These are phyloP conservation scores for Plantago major DNA, from an alignment of 257 asterid species.

Conservation along the genomic window DNA sequence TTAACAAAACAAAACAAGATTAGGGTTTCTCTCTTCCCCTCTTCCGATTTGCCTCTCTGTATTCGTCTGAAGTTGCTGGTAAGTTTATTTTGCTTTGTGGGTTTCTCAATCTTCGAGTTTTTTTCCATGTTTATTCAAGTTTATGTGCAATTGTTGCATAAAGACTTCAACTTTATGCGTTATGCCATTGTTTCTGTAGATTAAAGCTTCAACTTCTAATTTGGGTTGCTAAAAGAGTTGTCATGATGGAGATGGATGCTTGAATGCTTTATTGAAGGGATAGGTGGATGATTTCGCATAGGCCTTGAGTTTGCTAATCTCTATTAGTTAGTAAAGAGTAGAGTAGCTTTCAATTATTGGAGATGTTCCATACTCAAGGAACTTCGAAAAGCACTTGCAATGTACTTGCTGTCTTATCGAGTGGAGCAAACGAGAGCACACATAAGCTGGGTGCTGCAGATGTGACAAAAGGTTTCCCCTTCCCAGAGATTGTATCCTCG, in stretches of 20 bases:
- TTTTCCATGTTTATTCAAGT: conserved; percentile 3
- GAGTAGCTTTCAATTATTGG: conserved; percentile 13
- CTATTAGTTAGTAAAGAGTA: conserved; percentile 23
- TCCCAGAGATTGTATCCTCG: conserved; percentile 64
- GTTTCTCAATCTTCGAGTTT: background rate
- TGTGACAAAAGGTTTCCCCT: conserved; percentile 50
- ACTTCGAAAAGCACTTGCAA: conserved; percentile 67
- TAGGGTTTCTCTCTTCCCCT: conserved; percentile 44
- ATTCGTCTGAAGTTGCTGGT: conserved; percentile 33
- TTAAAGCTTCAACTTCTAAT: background rate
- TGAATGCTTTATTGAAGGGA: conserved; percentile 25
- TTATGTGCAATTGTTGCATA: conserved; percentile 4
- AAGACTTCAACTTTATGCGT: background rate
- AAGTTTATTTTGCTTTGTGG: conserved; percentile 21
- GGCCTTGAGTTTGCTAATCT: background rate
- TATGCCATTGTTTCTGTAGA: conserved; percentile 9
- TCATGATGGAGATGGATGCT: conserved; percentile 17
- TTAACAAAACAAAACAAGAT: conserved; percentile 8
- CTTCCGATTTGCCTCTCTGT: conserved; percentile 39
- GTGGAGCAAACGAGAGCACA: conserved; percentile 41
- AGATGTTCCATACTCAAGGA: conserved; percentile 88
- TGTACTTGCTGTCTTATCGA: conserved; percentile 68
- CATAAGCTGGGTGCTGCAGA: conserved; percentile 39
- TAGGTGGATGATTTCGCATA: conserved; percentile 10
- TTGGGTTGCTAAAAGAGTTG: conserved; percentile 21